phyloP scores from a whole-genome alignment of 805 yeast species.

The Ogataea methylovora region DNA sequence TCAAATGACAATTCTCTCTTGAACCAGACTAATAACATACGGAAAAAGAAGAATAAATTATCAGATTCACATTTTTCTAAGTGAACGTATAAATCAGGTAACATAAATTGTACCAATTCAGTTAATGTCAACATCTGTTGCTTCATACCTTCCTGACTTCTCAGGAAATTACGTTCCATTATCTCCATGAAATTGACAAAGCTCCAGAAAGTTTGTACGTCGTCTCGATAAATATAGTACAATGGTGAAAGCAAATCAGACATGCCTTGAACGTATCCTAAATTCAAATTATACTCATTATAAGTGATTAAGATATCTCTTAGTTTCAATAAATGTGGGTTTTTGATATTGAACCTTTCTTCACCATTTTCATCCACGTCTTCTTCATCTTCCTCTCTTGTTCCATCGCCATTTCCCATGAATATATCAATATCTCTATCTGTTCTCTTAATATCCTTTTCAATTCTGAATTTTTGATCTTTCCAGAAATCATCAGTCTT shows the following conservation, averaged over 20 bases:
- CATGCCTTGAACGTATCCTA: conserved; percentile 99
- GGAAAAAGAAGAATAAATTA: conserved; percentile 85
- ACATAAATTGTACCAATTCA: conserved; percentile 82
- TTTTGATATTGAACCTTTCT: conserved; percentile 57
- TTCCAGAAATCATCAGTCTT: conserved; percentile 64
- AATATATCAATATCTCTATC: conserved; percentile 73
- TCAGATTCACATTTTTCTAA: conserved; percentile 82
- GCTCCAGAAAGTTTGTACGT: conserved; percentile 79
- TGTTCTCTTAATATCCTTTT: conserved; percentile 88
- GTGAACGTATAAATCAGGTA: conserved; percentile 78
- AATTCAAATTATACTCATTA: conserved; percentile 71
- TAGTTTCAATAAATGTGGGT: conserved; percentile 66
- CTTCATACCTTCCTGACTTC: conserved; percentile 92
- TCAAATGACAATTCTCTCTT: conserved; percentile 84
- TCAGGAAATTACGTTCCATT: conserved; percentile 89
- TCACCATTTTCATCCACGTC: conserved; percentile 34
- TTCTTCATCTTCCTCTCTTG: conserved; percentile 22
- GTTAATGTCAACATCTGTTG: conserved; percentile 78
- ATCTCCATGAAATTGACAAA: conserved; percentile 84
- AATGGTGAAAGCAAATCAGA: conserved; percentile 85
- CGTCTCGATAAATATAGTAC: conserved; percentile 61
- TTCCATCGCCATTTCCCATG: conserved; percentile 28
- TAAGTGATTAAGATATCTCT: conserved; percentile 79
- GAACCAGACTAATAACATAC: conserved; percentile 94
- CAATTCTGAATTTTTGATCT: conserved; percentile 85